Base-by-base conservation (phyloP, 192 early-diverging fungal genomes). In the Podila clonocystis region DNA sequence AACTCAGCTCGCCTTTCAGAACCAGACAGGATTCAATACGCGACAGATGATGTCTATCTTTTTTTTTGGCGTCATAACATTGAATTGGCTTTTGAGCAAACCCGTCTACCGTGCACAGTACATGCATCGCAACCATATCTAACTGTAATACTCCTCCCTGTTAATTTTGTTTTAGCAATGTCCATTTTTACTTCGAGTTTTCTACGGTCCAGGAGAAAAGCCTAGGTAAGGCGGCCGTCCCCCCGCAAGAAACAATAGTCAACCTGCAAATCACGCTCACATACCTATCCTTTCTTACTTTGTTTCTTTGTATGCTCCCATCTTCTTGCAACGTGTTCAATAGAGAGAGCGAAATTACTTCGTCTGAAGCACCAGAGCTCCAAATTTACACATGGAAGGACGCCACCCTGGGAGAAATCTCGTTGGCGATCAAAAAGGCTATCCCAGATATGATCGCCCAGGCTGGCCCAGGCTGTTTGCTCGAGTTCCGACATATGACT, bases 321-420 rank as follows among this genome's bases (percentile, higher is more conserved):
- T 6, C 2, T 41, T 13, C 38, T 41, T 41, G 38, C 15, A 15
- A 22, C 50, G 17, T 8, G 50, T 8, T 8, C 50, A 52, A 52
- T 22, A 52, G 22, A 52, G 50, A 77, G 63, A 30, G 68, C 62
- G 17, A 68, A 71, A 45, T 41, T 60, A 28, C 68, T 72, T 55
- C 38, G 0, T 41, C 38, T 41, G 38, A 41, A 11, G 41, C 69
- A 34, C 75, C 75, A 29, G 75, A 79, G 63, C 59, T 79, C 3
- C 69, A 65, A 22, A 58, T 79, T 5, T 79, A 79, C 52, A 79
- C 75, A 34, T 79, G 75, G 75, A 79, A 79, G 31, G 67, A 79
- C 26, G 75, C 75, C 19, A 79, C 75, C 34, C n/a, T 79, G 28
- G 75, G 75, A 17, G 75, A 79, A 50, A 72, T 79, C 20, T 33